Base-by-base conservation (phyloP, 75 land plant species). In the Larix kaempferi region DNA sequence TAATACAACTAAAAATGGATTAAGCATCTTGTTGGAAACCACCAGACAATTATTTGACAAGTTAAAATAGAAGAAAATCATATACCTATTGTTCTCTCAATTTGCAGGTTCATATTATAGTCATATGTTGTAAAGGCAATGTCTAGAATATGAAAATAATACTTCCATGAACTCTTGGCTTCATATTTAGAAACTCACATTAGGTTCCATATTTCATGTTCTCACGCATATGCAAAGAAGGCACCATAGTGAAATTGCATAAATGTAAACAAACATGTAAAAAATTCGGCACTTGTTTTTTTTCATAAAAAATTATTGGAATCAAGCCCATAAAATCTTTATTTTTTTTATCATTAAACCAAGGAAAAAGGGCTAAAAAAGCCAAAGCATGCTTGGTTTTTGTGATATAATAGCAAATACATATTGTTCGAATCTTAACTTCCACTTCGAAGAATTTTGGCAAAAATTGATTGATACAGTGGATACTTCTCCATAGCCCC, bases 131-230 rank as follows among this genome's bases (percentile, higher is more conserved):
- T 49, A 11, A 49, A 49, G 54, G 10, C 12, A 11, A 10, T 49
- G 12, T 57, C 77, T 83, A 85, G 64, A 85, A 82, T 73, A 82
- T 85, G 79, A 78, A 77, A 5, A 82, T 84, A 73, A 85, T 82
- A 37, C 86, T 84, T 21, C 82, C 80, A 64, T 85, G 86, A 59
- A 85, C 83, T 61, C 86, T 73, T n/a, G 79, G 55, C 76, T 78
- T 85, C 86, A 82, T 84, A 84, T 77, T 84, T 84, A 59, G 80
- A 77, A 72, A 85, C 78, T 80, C 84, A 82, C 86, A 85, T 82
- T 72, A 85, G 59, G 84, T 85, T 85, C 58, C 86, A 35, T 26
- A 84, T 85, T 76, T 85, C 86, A 57, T 85, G 85, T 56, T 85
- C 86, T 64, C 86, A 71, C 55, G 82, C 74, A 74, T 85, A 85